A percentile compares a stretch with the other conserved stretches of the same genome.
phyloP scores from a whole-genome alignment of 139 green algal species.

The Chlamydomonas schloesseri region DNA sequence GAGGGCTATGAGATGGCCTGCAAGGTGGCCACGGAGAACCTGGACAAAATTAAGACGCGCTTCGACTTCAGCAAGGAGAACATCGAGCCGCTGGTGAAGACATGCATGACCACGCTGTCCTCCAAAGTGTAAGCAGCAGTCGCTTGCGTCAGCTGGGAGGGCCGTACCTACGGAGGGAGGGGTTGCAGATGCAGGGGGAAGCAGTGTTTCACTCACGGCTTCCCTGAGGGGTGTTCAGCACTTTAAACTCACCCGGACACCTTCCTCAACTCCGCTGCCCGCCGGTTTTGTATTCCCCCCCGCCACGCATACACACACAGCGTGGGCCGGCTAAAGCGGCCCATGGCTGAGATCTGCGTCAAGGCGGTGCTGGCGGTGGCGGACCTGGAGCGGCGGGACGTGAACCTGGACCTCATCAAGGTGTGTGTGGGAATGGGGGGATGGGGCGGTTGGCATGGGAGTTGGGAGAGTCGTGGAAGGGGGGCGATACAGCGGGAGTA shows the following conservation, averaged over 20 bases:
- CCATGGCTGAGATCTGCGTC: slow-evolving; percentile 98
- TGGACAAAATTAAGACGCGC: slow-evolving; percentile 84
- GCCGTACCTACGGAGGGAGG: too few species aligned
- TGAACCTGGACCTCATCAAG: slow-evolving; percentile 99
- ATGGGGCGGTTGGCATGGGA: too few species aligned
- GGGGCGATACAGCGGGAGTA: too few species aligned
- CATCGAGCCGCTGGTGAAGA: slow-evolving; percentile 95
- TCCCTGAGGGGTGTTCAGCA: too few species aligned
- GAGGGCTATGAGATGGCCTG: slow-evolving; percentile 99
- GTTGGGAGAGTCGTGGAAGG: not conserved
- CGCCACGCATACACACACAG: slow-evolving; percentile 64
- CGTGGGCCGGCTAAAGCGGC: slow-evolving; percentile 94
- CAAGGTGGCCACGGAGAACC: slow-evolving; percentile 86
- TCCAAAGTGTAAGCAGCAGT: slow-evolving; percentile 94
- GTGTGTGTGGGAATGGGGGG: not conserved
- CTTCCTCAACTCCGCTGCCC: too few species aligned
- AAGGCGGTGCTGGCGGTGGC: slow-evolving; percentile 96
- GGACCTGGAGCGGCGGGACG: slow-evolving; percentile 93
- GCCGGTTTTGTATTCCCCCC: too few species aligned
- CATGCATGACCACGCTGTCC: slow-evolving; percentile 99
- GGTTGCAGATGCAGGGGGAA: too few species aligned
- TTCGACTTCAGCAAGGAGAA: slow-evolving; percentile 91
- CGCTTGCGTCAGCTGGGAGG: not conserved
- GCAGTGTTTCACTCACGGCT: too few species aligned
- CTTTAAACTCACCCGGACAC: too few species aligned